Evolutionary conservation across 805 yeast species (phyloP).

Genomic region (Wickerhamiella nectarea): DNA sequence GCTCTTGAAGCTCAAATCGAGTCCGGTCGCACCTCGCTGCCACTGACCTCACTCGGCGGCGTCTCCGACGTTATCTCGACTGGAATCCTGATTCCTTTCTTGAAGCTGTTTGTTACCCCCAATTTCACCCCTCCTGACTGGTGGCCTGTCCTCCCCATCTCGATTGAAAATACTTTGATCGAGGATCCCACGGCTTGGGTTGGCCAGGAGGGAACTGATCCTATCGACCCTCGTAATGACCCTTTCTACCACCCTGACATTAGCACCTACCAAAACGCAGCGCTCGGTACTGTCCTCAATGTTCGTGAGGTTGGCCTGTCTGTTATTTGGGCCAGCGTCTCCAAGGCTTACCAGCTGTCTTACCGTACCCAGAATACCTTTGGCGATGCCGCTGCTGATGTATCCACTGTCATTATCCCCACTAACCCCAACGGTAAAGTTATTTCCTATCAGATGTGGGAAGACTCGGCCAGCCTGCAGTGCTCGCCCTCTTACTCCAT

Average conservation of each 20-base stretch:
- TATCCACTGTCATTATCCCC: conserved; percentile 16
- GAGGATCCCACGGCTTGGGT: conserved; percentile 9
- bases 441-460: conserved; percentile 22
- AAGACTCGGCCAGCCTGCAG: conserved; percentile 20
- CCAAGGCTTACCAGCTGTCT: conserved; percentile 12
- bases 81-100: conserved; percentile 24
- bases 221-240: conserved; percentile 11
- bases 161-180: background rate
- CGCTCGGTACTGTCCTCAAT: conserved; percentile 11
- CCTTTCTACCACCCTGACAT: conserved; percentile 10
- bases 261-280: background rate
- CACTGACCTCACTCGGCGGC: conserved; percentile 2
- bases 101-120: conserved; percentile 19
- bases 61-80: conserved; percentile 9
- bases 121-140: conserved; percentile 2
- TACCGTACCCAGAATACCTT: conserved; percentile 12
- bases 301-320: conserved; percentile 12
- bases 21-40: background rate
- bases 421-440: conserved; percentile 8
- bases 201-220: conserved; percentile 1
- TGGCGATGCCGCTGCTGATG: conserved; percentile 11
- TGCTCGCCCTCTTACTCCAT: conserved; percentile 23
- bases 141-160: conserved; percentile 5
- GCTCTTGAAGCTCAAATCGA: background rate
- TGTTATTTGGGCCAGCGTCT: conserved; percentile 6